These are phyloP conservation scores for Kodamaea laetipori DNA, from an alignment of 805 yeast species.

Conservation along the genomic window DNA sequence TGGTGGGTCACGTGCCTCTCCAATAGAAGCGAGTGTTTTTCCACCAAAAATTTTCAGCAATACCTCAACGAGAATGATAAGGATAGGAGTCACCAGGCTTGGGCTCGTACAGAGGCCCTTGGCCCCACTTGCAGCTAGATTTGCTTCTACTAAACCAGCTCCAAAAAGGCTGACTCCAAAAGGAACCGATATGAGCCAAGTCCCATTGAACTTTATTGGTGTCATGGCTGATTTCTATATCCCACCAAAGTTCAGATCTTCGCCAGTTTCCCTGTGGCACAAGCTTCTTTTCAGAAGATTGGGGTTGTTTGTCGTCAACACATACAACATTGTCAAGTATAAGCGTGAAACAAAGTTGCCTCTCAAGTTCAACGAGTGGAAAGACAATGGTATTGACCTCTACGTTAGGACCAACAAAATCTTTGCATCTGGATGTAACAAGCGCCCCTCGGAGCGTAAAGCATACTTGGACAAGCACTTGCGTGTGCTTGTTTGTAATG, in stretches of 20 bases:
- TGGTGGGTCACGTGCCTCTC: too few species aligned
- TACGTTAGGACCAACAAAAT: slow-evolving; percentile 80
- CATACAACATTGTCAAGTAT: slow-evolving; percentile 52
- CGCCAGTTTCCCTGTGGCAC: slow-evolving; percentile 39
- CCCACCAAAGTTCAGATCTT: slow-evolving; percentile 35
- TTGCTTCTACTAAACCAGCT: slow-evolving; percentile 14
- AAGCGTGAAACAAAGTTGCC: slow-evolving; percentile 44
- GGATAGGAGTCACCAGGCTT: slow-evolving; percentile 10
- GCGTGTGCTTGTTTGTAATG: slow-evolving; percentile 37
- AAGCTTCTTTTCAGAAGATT: slow-evolving; percentile 58
- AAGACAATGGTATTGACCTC: slow-evolving; percentile 76
- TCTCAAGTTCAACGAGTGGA: slow-evolving; percentile 76
- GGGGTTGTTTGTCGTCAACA: slow-evolving; percentile 67
- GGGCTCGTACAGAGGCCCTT: neutral
- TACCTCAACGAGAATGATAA: slow-evolving; percentile 7
- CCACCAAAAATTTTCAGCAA: slow-evolving; percentile 1
- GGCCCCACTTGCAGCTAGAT: neutral
- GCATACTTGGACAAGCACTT: slow-evolving; percentile 47
- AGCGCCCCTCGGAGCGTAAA: slow-evolving; percentile 31
- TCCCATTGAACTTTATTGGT: slow-evolving; percentile 42
- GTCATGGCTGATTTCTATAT: slow-evolving; percentile 46
- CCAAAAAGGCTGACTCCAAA: slow-evolving; percentile 19
- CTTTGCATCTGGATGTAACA: slow-evolving; percentile 59
- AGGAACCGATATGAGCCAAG: slow-evolving; percentile 35
- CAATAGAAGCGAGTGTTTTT: too few species aligned